phyloP scores from a whole-genome alignment of 1,284 basidiomycete species.

The Sanghuangporus baumii region DNA sequence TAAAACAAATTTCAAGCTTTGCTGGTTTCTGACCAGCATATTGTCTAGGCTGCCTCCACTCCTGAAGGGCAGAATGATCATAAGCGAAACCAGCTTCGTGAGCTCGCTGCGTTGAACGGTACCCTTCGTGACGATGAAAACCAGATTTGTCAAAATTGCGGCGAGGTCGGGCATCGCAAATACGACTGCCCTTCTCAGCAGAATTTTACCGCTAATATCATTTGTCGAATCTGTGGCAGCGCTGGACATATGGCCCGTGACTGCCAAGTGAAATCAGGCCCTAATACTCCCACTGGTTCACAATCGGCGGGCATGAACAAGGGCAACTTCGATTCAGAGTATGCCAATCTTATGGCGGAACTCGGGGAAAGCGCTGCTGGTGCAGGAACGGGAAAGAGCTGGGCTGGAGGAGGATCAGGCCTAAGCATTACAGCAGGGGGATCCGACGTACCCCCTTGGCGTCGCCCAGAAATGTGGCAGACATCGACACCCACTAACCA shows the following conservation, averaged over 20 bases:
- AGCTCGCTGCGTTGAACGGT: slow-evolving; percentile 96
- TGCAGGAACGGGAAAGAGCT: slow-evolving; percentile 50
- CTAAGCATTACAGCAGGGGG: slow-evolving; percentile 76
- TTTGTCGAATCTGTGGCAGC: slow-evolving; percentile 93
- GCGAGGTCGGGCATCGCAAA: slow-evolving; percentile 90
- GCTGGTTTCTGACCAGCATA: slow-evolving; percentile 17
- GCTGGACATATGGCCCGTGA: slow-evolving; percentile 97
- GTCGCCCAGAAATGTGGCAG: slow-evolving; percentile 79
- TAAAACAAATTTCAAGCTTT: slow-evolving; percentile 18
- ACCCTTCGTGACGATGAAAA: slow-evolving; percentile 99
- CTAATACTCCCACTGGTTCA: slow-evolving; percentile 43
- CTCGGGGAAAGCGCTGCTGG: slow-evolving; percentile 76
- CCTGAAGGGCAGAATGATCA: slow-evolving; percentile 99
- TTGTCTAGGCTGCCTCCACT: slow-evolving; percentile 85
- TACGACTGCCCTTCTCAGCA: slow-evolving; percentile 96
- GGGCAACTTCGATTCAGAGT: slow-evolving; percentile 92
- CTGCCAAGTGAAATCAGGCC: slow-evolving; percentile 81
- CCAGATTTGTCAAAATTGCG: slow-evolving; percentile 98
- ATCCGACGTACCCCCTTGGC: slow-evolving; percentile 80
- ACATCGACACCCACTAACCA: slow-evolving; percentile 40
- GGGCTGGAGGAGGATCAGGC: slow-evolving; percentile 56
- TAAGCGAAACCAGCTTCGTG: slow-evolving; percentile 97
- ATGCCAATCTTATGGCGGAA: slow-evolving; percentile 96
- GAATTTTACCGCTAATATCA: slow-evolving; percentile 96
- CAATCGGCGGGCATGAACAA: slow-evolving; percentile 31